A percentile compares a stretch with the other conserved stretches of the same genome.
phyloP scores from a whole-genome alignment of 164 flowering plant species.

The Saururus chinensis region DNA sequence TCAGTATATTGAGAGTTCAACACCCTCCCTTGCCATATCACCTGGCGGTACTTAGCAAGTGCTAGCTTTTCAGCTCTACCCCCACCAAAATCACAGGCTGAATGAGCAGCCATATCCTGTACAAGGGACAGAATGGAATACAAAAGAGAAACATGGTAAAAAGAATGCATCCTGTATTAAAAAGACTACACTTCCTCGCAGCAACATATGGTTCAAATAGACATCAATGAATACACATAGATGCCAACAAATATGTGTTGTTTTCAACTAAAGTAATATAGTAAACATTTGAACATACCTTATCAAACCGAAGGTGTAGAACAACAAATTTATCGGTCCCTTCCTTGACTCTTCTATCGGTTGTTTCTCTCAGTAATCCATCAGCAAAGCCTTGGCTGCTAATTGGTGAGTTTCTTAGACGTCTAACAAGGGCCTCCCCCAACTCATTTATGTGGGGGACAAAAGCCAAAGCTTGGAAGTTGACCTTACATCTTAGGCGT shows the following conservation, averaged over 20 bases:
- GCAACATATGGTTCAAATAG: no score
- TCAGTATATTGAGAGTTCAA: constrained; percentile 94
- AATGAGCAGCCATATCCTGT: constrained; percentile 99
- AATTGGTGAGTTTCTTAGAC: constrained; percentile 43
- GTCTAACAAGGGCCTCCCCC: constrained; percentile 76
- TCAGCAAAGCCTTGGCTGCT: constrained; percentile 12
- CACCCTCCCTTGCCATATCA: constrained; percentile 92
- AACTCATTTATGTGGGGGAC: constrained; percentile 76
- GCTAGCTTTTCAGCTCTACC: constrained; percentile 94
- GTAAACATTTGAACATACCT: constrained; percentile 31
- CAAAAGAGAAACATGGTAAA: background rate
- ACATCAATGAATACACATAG: no score
- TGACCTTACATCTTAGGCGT: constrained; percentile 85
- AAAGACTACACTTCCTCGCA: no score
- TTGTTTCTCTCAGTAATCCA: constrained; percentile 27
- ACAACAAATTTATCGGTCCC: constrained; percentile 62
- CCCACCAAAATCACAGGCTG: constrained; percentile 99
- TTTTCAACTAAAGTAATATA: background rate
- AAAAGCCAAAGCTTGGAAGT: constrained; percentile 74
- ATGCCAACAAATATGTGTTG: no score
- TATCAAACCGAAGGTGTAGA: constrained; percentile 95
- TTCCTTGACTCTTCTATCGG: constrained; percentile 20
- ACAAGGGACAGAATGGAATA: background rate
- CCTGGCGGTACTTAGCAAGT: constrained; percentile 84
- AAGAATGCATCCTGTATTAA: no score